phyloP scores from a whole-genome alignment of 2,329 filamentous ascomycete genomes.

The Talaromyces marneffei region DNA sequence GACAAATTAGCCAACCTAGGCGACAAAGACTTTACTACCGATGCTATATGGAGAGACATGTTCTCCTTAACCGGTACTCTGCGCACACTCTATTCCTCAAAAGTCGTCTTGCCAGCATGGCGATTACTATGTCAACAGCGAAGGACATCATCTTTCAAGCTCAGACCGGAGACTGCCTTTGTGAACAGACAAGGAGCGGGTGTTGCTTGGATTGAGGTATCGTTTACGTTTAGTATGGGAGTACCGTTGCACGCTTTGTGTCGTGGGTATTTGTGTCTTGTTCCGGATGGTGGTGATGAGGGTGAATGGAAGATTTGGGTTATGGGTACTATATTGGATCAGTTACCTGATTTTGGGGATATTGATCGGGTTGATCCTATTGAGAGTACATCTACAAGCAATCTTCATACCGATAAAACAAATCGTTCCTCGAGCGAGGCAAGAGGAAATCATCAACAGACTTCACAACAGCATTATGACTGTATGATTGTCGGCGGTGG shows the following conservation, averaged over 20 bases:
- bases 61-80: conserved; percentile 23
- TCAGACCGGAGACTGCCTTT: conserved; percentile 13
- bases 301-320: conserved; percentile 24
- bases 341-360: conserved; percentile 18
- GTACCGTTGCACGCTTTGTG: conserved; percentile 12
- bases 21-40: conserved; percentile 13
- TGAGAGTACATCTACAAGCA: background rate
- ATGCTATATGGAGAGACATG: conserved; percentile 24
- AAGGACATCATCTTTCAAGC: conserved; percentile 10
- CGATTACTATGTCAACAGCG: conserved; percentile 10
- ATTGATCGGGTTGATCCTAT: conserved; percentile 17
- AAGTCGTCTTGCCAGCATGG: conserved; percentile 19
- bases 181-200: conserved; percentile 5
- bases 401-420: background rate
- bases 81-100: conserved; percentile 21
- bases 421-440: background rate
- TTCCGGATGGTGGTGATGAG: conserved; percentile 15
- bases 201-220: conserved; percentile 19
- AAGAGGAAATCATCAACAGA: background rate
- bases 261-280: conserved; percentile 19
- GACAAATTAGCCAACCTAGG: conserved; percentile 9
- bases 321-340: conserved; percentile 22
- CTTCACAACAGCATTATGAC: conserved; percentile 19
- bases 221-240: conserved; percentile 18
- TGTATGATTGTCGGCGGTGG: conserved; percentile 37